phyloP scores from a whole-genome alignment of 768 basidiomycete genomes.

The Lactifluus pinguis region DNA sequence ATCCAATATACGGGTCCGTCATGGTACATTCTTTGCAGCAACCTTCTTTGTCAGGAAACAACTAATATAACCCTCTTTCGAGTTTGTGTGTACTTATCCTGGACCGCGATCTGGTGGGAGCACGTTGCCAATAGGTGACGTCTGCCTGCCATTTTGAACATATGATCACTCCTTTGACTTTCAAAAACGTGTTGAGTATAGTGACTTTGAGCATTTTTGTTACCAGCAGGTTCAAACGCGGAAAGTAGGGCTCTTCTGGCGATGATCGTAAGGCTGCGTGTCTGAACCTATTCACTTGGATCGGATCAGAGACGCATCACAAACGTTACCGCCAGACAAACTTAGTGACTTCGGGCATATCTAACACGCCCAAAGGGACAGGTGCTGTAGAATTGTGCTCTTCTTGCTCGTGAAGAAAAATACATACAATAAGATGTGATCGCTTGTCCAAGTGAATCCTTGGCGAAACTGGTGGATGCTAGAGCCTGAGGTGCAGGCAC shows the following conservation, averaged over 20 bases:
- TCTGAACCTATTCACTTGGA: not conserved
- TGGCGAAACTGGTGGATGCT: constrained; percentile 1
- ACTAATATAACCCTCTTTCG: not conserved
- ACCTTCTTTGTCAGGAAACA: not conserved
- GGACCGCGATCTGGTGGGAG: not conserved
- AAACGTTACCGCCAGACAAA: not conserved
- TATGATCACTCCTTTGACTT: not conserved
- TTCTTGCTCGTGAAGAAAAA: not conserved
- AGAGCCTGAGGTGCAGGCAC: not conserved
- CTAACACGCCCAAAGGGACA: not conserved
- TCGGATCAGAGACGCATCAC: not conserved
- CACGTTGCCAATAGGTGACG: not conserved
- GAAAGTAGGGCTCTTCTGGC: not conserved
- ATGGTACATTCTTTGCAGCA: not conserved
- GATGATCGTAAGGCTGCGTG: constrained; percentile 3
- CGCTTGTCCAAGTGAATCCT: not conserved
- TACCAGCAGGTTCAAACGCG: not conserved
- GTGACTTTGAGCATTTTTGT: not conserved
- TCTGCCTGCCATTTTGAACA: not conserved
- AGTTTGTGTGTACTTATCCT: not conserved
- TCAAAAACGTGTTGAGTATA: not conserved
- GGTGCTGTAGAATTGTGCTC: not conserved
- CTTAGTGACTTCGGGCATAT: not conserved
- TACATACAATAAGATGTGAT: not conserved
- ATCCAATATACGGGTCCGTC: not conserved